These are phyloP conservation scores for Endoconidiophora laricicola DNA, from an alignment of 2,329 filamentous ascomycete genomes.

Conservation along the genomic window DNA sequence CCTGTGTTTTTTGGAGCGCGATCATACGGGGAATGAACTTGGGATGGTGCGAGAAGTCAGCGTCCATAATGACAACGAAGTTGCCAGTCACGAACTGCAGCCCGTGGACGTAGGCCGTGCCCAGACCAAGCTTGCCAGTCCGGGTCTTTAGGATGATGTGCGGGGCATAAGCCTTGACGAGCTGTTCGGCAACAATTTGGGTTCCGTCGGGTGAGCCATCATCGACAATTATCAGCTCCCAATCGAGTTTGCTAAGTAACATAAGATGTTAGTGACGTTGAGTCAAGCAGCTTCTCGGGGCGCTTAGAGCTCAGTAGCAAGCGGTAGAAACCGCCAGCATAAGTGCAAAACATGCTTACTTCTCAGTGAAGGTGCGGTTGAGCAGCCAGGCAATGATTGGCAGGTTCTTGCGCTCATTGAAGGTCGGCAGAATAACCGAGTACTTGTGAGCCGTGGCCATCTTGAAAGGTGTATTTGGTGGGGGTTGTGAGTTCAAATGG, in stretches of 20 bases:
- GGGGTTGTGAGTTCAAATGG: background rate
- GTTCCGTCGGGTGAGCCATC: slow-evolving; percentile 95
- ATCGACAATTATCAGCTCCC: slow-evolving; percentile 96
- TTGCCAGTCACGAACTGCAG: slow-evolving; percentile 81
- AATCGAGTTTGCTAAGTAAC: slow-evolving; percentile 64
- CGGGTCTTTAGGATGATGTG: slow-evolving; percentile 76
- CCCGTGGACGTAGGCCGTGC: slow-evolving; percentile 90
- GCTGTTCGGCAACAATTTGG: slow-evolving; percentile 75
- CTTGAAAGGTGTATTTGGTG: slow-evolving; percentile 12
- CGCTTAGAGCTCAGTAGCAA: background rate
- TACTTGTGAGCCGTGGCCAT: slow-evolving; percentile 59
- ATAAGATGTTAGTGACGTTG: background rate
- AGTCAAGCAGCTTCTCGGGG: background rate
- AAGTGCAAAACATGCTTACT: slow-evolving; percentile 36
- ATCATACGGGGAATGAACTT: slow-evolving; percentile 98
- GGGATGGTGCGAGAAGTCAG: slow-evolving; percentile 96
- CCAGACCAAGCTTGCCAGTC: slow-evolving; percentile 88
- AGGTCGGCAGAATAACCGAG: slow-evolving; percentile 92
- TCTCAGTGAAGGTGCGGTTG: slow-evolving; percentile 76
- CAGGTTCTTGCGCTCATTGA: slow-evolving; percentile 95
- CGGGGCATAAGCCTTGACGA: slow-evolving; percentile 66
- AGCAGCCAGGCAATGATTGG: slow-evolving; percentile 92
- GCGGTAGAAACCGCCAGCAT: background rate
- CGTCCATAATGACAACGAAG: slow-evolving; percentile 99
- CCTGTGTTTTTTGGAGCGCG: slow-evolving; percentile 52